Evolutionary conservation across 805 yeast species (phyloP).

Genomic region (Cyberlindnera misumaiensis): DNA sequence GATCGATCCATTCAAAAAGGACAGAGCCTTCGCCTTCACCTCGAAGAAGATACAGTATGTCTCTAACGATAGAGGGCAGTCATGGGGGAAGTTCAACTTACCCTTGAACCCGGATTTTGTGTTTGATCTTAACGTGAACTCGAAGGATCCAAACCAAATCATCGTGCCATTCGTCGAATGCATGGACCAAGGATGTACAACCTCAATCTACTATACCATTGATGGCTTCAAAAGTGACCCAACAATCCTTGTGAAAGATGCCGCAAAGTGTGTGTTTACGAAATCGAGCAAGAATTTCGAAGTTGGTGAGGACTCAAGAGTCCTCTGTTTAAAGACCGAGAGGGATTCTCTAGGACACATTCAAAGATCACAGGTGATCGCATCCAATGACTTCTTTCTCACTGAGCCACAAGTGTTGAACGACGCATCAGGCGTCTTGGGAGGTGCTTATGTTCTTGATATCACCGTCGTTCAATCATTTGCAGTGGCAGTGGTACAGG

Average conservation of each 20-base stretch:
- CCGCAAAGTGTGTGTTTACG: conserved; percentile 28
- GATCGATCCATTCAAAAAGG: conserved; percentile 29
- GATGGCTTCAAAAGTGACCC: conserved; percentile 38
- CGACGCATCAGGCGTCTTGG: conserved; percentile 24
- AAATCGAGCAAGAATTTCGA: conserved; percentile 21
- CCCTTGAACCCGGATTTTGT: conserved; percentile 17
- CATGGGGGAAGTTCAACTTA: conserved; percentile 33
- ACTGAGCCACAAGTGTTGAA: conserved; percentile 23
- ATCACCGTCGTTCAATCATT: conserved; percentile 26
- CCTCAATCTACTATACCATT: conserved; percentile 33
- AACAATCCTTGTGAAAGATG: conserved; percentile 16
- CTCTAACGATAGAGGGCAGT: conserved; percentile 34
- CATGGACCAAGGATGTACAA: conserved; percentile 25
- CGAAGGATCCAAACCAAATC: conserved; percentile 30
- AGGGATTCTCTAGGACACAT: conserved; percentile 30
- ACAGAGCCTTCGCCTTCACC: conserved; percentile 35
- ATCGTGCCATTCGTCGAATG: conserved; percentile 29
- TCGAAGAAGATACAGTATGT: conserved; percentile 27
- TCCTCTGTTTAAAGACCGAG: conserved; percentile 38
- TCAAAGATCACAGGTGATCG: conserved; percentile 24
- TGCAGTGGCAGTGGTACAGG: conserved; percentile 27
- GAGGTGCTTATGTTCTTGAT: conserved; percentile 26
- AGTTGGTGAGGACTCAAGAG: conserved; percentile 24
- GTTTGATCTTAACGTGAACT: conserved; percentile 31
- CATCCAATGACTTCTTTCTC: conserved; percentile 40